Percentiles rank a stretch among this genome's conserved stretches.
phyloP scores from a whole-genome alignment of 768 basidiomycete species.

The Scleroderma citrinum region DNA sequence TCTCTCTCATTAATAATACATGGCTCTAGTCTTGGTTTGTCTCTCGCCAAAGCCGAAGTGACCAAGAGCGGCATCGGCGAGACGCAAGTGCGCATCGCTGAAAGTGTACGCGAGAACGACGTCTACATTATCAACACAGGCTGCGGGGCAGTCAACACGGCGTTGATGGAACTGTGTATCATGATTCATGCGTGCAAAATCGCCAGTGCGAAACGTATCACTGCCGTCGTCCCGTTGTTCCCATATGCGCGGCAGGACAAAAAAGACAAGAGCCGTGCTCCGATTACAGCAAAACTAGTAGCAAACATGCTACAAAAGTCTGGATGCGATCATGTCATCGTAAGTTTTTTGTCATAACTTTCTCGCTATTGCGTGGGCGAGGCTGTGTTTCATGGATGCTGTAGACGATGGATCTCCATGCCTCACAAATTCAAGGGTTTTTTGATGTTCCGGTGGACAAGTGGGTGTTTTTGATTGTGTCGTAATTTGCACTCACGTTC shows the following conservation, averaged over 20 bases:
- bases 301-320: slow-evolving; percentile 95
- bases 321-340: slow-evolving; percentile 95
- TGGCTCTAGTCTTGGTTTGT: slow-evolving; percentile 79
- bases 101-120: slow-evolving; percentile 96
- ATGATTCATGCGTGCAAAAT: slow-evolving; percentile 99
- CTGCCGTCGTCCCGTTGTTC: slow-evolving; percentile 96
- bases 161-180: slow-evolving; percentile 97
- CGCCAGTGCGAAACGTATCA: slow-evolving; percentile 96
- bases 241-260: slow-evolving; percentile 98
- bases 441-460: slow-evolving; percentile 99
- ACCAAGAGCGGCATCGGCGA: slow-evolving; percentile 88
- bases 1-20: too few relatives aligned
- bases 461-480: slow-evolving; percentile 45
- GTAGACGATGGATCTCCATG: slow-evolving; percentile 98
- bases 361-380: background rate
- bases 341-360: slow-evolving; percentile 36
- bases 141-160: slow-evolving; percentile 79
- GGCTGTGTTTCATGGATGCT: slow-evolving; percentile 2
- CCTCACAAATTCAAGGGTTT: slow-evolving; percentile 98
- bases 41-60: slow-evolving; percentile 82
- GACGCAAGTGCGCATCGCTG: slow-evolving; percentile 84
- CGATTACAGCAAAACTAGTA: slow-evolving; percentile 96
- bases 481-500: slow-evolving; percentile 12
- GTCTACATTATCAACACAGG: slow-evolving; percentile 98
- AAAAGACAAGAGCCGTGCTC: slow-evolving; percentile 97